Evolutionary conservation across 495 filamentous ascomycete species (phyloP), one percentile per base, ranked within the genome.

Genomic region (Penicillium verhagenii): DNA sequence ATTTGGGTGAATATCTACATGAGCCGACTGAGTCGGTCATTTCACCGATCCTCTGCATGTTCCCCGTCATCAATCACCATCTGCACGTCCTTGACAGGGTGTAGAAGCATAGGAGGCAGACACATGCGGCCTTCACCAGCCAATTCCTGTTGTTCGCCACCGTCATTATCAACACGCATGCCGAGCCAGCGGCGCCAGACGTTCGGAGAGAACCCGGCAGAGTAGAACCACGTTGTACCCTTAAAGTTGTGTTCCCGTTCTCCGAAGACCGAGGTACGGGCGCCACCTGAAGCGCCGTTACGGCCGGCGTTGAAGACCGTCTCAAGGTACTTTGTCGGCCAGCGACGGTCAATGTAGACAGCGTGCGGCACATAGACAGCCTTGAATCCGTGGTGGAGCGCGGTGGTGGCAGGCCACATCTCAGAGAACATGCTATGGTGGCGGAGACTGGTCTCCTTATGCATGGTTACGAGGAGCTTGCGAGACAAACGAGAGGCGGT

Each of bases 221-320:
- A 89, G 67, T 96, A 97, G 69, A 93, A 97, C 94, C 94, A 98
- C 13, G 86, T 96, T 37, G 88, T 85, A 1, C 94, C 92, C 37
- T 72, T 70, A 68, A 97, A 89, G 64, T 96, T 97, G 63, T 97
- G 91, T 68, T 97, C 92, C 19, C 88, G 78, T 44, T 92, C 87
- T 25, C 92, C 86, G 62, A 91, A 97, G 4, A 96, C 84, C 8
- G 82, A 83, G 0, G 86, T 85, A 33, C 89, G 76, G 2, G 86
- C 80, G 19, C 90, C 91, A 18, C 85, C 86, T 1, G 82, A 82
- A 0, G 89, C 89, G 26, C 91, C 91, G 64, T 96, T 91, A 14
- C 82, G 78, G 24, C 92, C 93, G 23, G 81, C 89, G 63, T 97
- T 96, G 72, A 97, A 88, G 7, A 89, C 86, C 9, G 80, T 80